Evolutionary conservation across 306 rosid species (phyloP).

Genomic region (Luffa aegyptiaca): DNA sequence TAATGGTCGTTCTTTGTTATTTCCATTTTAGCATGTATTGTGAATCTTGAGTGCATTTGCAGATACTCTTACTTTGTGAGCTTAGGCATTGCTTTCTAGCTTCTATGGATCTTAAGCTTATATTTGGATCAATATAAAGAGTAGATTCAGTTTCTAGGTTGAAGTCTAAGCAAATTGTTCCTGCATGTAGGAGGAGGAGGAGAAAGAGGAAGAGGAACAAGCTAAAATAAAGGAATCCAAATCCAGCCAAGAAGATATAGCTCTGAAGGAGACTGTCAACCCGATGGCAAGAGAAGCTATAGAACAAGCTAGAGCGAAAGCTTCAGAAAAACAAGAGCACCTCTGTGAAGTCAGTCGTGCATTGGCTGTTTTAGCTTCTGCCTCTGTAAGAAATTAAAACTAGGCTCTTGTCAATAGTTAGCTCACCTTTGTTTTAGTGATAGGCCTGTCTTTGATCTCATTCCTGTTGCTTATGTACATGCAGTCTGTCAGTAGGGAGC

Average conservation of each 20-base stretch:
- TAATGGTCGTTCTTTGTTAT: not conserved
- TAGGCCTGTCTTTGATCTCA: not conserved
- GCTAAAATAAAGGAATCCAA: constrained; percentile 44
- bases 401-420: not conserved
- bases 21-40: not conserved
- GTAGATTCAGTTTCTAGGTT: not conserved
- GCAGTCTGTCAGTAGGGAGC: constrained; percentile 92
- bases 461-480: constrained; percentile 13
- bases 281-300: constrained; percentile 76
- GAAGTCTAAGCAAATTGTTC: not conserved
- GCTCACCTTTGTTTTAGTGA: not conserved
- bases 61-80: not conserved
- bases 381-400: constrained; percentile 63
- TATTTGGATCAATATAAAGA: not conserved
- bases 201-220: constrained; percentile 56
- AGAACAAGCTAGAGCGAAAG: constrained; percentile 42
- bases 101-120: not conserved
- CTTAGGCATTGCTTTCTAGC: not conserved
- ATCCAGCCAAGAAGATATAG: constrained; percentile 47
- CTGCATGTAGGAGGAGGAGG: constrained; percentile 70
- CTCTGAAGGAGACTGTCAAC: constrained; percentile 58
- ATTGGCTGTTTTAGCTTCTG: constrained; percentile 92
- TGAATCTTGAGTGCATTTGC: not conserved
- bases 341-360: constrained; percentile 92
- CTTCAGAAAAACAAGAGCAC: constrained; percentile 79